Base-by-base conservation (phyloP, 306 rosid species). In the Pterocarpus macrocarpus region DNA sequence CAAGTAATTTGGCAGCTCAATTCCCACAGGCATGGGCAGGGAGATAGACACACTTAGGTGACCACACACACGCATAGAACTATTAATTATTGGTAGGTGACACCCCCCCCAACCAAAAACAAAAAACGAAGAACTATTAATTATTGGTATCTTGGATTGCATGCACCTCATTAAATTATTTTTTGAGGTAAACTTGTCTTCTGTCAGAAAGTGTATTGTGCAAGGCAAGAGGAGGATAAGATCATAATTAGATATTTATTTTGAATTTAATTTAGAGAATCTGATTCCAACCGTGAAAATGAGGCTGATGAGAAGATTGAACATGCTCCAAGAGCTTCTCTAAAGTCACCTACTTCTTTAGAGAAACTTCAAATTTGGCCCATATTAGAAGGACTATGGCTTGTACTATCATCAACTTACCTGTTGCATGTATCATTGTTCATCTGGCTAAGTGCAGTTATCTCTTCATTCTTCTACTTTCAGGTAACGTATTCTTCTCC, bases 401-500 rank as follows among this genome's bases (percentile, higher is more conserved):
- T 95, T 59, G 90, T 92, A 84, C 49, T 93, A 64, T 88, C 99
- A 10, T 95, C 99, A 72, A 89, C 97, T 49, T 95, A 95, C 85
- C 86, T 92, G 80, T 58, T 93, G 85, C 90, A 85, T 16, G 89
- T 89, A 75, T 90, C 98, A 53, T 83, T 92, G 79, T 93, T 95
- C 89, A 88, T 95, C 86, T 95, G 97, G 97, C 90, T 95, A 63
- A 81, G 94, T 82, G 99, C 97, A 35, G 91, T 95, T 86, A 86
- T 95, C 82, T 95, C 99, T 69, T 95, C 99, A 44, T 89, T 93
- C 90, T 95, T 95, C 86, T 95, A 95, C 83, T 91, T 95, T 85
- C 99, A 93, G 92, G 99, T 90, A 74, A 85, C 72, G 76, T 77
- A 57, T 57, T 79, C 12, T 72, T 53, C 44, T 69, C 30, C 34